A percentile compares a stretch with the other conserved stretches of the same genome.
Conservation (phyloP, 164 flowering plant genomes). For the Macadamia integrifolia region DNA sequence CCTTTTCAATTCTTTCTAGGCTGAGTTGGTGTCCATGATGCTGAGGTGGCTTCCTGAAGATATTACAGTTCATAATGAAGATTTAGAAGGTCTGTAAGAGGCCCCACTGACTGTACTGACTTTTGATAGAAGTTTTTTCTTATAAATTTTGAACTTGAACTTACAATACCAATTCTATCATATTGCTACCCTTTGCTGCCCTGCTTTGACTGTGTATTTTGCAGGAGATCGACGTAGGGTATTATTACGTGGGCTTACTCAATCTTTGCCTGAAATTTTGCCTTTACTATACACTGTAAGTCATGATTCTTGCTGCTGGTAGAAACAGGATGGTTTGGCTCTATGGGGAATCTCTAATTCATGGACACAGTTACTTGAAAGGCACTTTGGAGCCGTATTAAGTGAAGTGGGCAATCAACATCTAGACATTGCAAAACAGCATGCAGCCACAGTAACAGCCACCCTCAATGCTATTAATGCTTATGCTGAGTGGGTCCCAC, state of each 20-base stretch:
- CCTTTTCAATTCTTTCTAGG: conserved; percentile 36
- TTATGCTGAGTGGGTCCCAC: conserved; percentile 97
- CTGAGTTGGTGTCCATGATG: conserved; percentile 88
- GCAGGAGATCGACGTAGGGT: conserved; percentile 88
- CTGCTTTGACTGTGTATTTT: conserved; percentile 11
- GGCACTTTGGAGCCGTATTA: conserved; percentile 92
- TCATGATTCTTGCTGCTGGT: conserved; percentile 1
- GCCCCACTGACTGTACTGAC: conserved; percentile 1
- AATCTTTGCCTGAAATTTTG: conserved; percentile 82
- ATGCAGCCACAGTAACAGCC: conserved; percentile 80
- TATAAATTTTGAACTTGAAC: neutral
- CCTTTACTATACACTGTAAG: conserved; percentile 78
- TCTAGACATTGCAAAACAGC: conserved; percentile 78
- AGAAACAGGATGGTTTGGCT: neutral
- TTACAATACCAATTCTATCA: neutral
- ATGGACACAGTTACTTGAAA: conserved; percentile 60
- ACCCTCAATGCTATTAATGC: conserved; percentile 88
- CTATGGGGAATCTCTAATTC: conserved; percentile 6
- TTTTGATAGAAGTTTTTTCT: neutral
- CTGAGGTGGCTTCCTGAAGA: conserved; percentile 99
- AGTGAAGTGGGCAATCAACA: conserved; percentile 70
- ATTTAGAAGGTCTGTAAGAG: conserved; percentile 72
- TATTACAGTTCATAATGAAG: conserved; percentile 98
- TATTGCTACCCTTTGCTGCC: neutral
- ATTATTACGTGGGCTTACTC: conserved; percentile 78